These are phyloP conservation scores for Colletotrichum chrysophilum DNA, from an alignment of 2,329 filamentous ascomycete genomes.

Conservation along the genomic window DNA sequence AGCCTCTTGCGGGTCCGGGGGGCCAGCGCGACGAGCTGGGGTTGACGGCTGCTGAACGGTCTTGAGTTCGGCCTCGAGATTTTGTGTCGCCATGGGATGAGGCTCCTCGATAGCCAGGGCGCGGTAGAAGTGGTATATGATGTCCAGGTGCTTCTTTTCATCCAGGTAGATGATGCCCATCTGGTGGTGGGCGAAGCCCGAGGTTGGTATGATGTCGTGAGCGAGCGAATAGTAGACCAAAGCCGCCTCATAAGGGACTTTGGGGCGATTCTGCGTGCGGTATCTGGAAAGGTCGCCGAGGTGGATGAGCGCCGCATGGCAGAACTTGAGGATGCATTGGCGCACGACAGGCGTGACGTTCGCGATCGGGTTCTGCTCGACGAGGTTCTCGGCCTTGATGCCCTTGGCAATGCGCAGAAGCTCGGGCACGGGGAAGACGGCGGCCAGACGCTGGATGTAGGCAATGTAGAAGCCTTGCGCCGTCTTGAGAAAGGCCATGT, in stretches of 20 bases:
- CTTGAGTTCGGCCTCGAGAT: constrained; percentile 81
- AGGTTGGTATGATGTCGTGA: constrained; percentile 76
- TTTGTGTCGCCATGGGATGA: constrained; percentile 74
- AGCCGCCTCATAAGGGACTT: constrained; percentile 78
- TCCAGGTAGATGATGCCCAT: constrained; percentile 84
- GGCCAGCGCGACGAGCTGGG: constrained; percentile 34
- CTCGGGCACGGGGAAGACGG: constrained; percentile 59
- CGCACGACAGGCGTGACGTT: constrained; percentile 55
- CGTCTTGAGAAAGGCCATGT: constrained; percentile 83
- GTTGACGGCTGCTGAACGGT: constrained; percentile 46
- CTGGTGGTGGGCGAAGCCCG: constrained; percentile 87
- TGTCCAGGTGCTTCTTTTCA: constrained; percentile 79
- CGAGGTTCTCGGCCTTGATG: constrained; percentile 47
- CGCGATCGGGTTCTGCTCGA: constrained; percentile 47
- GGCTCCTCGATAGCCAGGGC: constrained; percentile 77
- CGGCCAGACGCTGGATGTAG: constrained; percentile 79
- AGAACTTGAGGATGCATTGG: constrained; percentile 71
- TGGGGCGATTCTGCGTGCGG: constrained; percentile 73
- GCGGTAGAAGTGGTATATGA: constrained; percentile 89
- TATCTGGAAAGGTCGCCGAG: constrained; percentile 92
- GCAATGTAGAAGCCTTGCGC: constrained; percentile 88
- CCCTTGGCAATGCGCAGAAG: constrained; percentile 49
- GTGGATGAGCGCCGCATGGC: constrained; percentile 82
- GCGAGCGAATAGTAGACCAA: constrained; percentile 87
- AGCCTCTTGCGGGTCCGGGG: constrained; percentile 63